Conservation (phyloP, 768 basidiomycete species). For the Coprinopsis strossmayeri region DNA sequence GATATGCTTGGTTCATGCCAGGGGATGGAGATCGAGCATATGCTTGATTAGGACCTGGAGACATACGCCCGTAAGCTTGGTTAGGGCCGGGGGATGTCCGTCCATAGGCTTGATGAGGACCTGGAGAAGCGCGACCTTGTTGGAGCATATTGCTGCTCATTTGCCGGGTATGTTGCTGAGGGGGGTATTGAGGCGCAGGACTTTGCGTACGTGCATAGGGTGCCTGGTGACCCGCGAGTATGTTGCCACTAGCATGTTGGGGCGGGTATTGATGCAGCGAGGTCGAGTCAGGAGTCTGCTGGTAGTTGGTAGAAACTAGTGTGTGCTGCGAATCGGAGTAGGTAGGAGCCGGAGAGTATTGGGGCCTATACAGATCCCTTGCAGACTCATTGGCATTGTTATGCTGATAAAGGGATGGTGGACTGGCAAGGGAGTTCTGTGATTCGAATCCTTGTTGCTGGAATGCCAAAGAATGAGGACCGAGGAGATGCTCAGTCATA, state of each 20-base stretch:
- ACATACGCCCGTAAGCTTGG: constrained; percentile 12
- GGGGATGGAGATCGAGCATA: too few species aligned
- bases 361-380: constrained; percentile 52
- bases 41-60: constrained; percentile 12
- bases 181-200: constrained; percentile 6
- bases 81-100: constrained; percentile 11
- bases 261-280: constrained; percentile 10
- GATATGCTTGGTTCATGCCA: too few species aligned
- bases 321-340: constrained; percentile 12
- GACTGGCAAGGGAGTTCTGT: constrained; percentile 33
- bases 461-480: constrained; percentile 25
- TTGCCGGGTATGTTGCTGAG: constrained; percentile 10
- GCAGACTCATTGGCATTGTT: constrained; percentile 45
- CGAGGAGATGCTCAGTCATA: constrained; percentile 59
- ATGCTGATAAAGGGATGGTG: constrained; percentile 35
- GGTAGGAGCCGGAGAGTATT: constrained; percentile 33
- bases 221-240: too few species aligned
- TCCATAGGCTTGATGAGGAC: background rate
- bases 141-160: background rate
- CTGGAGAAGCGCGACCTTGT: background rate
- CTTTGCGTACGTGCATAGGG: constrained; percentile 6
- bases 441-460: constrained; percentile 30
- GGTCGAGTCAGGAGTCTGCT: constrained; percentile 6
- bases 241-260: too few species aligned
- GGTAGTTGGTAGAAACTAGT: constrained; percentile 3